These are phyloP conservation scores for Phytophthora fragariae DNA, from an alignment of 352 stramenopile species.

Conservation along the genomic window DNA sequence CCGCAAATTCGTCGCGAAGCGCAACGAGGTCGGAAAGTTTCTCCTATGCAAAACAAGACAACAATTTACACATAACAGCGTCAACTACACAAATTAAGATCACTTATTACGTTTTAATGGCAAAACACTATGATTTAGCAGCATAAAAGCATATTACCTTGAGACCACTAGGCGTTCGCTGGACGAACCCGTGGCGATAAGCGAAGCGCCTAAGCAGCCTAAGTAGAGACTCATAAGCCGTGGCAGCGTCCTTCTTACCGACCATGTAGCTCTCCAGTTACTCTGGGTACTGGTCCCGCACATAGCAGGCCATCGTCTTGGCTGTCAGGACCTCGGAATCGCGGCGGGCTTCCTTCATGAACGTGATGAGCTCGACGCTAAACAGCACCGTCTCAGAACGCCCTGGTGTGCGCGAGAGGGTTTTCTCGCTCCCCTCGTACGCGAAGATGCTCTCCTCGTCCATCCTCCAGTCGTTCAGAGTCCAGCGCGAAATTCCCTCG, in stretches of 20 bases:
- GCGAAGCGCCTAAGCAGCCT: too few relatives aligned
- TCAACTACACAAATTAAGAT: not conserved
- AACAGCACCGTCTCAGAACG: too few relatives aligned
- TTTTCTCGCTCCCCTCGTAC: too few relatives aligned
- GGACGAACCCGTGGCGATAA: constrained; percentile 15
- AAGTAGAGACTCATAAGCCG: too few relatives aligned
- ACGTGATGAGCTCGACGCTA: too few relatives aligned
- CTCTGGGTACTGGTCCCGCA: not conserved
- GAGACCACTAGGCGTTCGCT: constrained; percentile 9
- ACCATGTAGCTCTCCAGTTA: too few relatives aligned
- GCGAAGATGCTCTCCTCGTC: not conserved
- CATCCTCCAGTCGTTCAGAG: not conserved
- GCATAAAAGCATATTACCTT: constrained; percentile 9
- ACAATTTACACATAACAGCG: constrained; percentile 8
- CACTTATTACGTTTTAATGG: not conserved
- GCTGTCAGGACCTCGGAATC: too few relatives aligned
- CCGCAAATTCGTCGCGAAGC: constrained; percentile 14
- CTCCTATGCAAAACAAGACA: constrained; percentile 15
- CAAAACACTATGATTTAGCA: not conserved
- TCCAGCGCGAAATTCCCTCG: too few relatives aligned
- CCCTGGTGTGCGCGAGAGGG: too few relatives aligned
- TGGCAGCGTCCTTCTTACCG: not conserved
- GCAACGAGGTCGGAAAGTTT: constrained; percentile 5
- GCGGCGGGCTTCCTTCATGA: too few relatives aligned
- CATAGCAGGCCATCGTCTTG: too few relatives aligned